Base-by-base conservation (phyloP, 2,329 filamentous ascomycete genomes). In the Neonectria neomacrospora region DNA sequence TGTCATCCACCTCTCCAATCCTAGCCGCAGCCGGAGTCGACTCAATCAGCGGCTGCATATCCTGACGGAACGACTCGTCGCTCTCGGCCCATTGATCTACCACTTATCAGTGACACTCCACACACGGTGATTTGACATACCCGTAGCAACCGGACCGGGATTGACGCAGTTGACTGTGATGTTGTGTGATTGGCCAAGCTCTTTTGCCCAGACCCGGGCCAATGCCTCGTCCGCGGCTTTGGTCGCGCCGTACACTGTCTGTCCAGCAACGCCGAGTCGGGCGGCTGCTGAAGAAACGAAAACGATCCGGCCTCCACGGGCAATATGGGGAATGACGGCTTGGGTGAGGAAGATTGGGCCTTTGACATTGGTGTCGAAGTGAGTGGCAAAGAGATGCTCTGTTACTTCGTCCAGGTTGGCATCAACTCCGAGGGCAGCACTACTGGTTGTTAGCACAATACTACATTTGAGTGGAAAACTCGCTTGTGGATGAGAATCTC, bases 221-320 rank as follows among this genome's bases (percentile, higher is more conserved):
- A 75, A 34, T 1, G 71, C 71, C 51, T 78, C 76, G 23, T 71
- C 60, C 0, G 78, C 77, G 8, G 76, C 78, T 53, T 79, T 79
- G 0, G 76, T 76, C 2, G 76, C 70, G 0, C 67, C 74, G 32
- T 80, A 80, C 0, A 80, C 73, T 0, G 75, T 73, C 34, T 76
- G 67, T 0, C 63, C 68, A 1, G 74, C 62, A 2, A 75, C 64
- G 1, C 76, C 78, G 2, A 75, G 58, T 1, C 76, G 68, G 1
- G 76, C 75, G n/a, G 66, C 72, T 3, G 71, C 71, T 0, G 76
- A 78, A 1, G 77, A 78, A 3, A 80, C 63, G 26, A 74, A 72
- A n/a, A 80, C 69, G 1, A 80, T 75, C 0, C 78, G 75, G 0
- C 77, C 74, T 3, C 75, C 73, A 1, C 58, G 58, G 0, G 71